phyloP scores from a whole-genome alignment of 176 grass and related monocot genomes.

The Pontederia crassipes region DNA sequence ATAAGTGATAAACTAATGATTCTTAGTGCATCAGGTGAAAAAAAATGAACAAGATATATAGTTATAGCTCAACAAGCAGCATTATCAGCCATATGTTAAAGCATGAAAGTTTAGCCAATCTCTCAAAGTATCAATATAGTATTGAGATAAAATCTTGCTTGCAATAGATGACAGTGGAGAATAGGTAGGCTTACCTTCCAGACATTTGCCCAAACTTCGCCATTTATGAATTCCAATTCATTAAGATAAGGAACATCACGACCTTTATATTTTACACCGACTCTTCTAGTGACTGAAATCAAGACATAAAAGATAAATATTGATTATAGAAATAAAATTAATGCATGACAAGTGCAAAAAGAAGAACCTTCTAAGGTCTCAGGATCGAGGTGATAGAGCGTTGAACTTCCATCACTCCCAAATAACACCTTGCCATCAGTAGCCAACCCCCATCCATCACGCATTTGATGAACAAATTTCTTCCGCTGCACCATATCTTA shows the following conservation, averaged over 20 bases:
- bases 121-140: background rate
- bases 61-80: too few species aligned
- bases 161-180: background rate
- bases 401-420: constrained; percentile 89
- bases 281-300: constrained; percentile 47
- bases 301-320: constrained; percentile 8
- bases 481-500: constrained; percentile 31
- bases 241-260: constrained; percentile 59
- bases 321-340: background rate
- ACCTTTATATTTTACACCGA: constrained; percentile 71
- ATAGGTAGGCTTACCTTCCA: constrained; percentile 63
- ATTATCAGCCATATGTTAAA: too few species aligned
- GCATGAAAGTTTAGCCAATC: background rate
- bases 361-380: constrained; percentile 39
- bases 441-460: constrained; percentile 77
- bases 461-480: constrained; percentile 80
- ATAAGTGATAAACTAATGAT: too few species aligned
- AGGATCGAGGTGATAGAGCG: constrained; percentile 64
- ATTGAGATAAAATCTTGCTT: constrained; percentile 7
- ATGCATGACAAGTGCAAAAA: constrained; percentile 5
- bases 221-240: constrained; percentile 91
- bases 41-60: too few species aligned
- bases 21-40: too few species aligned
- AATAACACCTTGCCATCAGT: constrained; percentile 90
- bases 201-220: constrained; percentile 95